Conservation (phyloP, 768 basidiomycete genomes). For the Lepiota venenata region DNA sequence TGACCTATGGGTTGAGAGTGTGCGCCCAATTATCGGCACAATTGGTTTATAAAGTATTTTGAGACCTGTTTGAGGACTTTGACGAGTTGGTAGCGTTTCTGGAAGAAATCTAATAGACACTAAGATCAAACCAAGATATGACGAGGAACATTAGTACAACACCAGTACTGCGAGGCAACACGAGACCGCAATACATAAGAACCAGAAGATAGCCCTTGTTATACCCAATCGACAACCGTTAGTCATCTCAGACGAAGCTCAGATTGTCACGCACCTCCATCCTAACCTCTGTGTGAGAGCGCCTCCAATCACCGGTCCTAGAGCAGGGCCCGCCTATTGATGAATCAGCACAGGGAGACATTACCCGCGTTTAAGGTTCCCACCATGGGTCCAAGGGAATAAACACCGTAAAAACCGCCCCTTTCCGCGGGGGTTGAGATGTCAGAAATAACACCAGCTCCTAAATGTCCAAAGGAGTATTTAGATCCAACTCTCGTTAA, state of each 20-base stretch:
- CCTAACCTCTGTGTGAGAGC: constrained; percentile 52
- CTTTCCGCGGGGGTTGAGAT: constrained; percentile 70
- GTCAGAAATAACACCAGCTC: constrained; percentile 76
- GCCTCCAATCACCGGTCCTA: constrained; percentile 61
- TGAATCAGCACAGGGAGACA: too few relatives aligned
- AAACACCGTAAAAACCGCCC: constrained; percentile 71
- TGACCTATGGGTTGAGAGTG: not conserved
- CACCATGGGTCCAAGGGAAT: constrained; percentile 60
- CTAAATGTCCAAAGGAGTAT: too few relatives aligned
- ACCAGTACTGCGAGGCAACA: too few relatives aligned
- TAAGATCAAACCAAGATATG: too few relatives aligned
- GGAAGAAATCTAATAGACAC: constrained; percentile 47
- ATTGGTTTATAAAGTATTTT: constrained; percentile 4
- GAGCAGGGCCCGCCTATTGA: constrained; percentile 55
- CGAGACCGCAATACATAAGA: constrained; percentile 47
- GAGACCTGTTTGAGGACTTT: not conserved
- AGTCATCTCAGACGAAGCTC: too few relatives aligned
- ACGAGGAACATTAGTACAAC: constrained; percentile 43
- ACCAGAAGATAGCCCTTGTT: constrained; percentile 68
- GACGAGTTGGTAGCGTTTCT: constrained; percentile 36
- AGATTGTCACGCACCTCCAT: constrained; percentile 55
- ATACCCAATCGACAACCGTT: too few relatives aligned
- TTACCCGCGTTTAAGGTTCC: too few relatives aligned
- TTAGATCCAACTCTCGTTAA: too few relatives aligned
- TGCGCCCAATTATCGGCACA: constrained; percentile 4